Evolutionary conservation across 805 yeast genomes (phyloP), one percentile per base, ranked within the genome.

Genomic region (Torulaspora franciscae): DNA sequence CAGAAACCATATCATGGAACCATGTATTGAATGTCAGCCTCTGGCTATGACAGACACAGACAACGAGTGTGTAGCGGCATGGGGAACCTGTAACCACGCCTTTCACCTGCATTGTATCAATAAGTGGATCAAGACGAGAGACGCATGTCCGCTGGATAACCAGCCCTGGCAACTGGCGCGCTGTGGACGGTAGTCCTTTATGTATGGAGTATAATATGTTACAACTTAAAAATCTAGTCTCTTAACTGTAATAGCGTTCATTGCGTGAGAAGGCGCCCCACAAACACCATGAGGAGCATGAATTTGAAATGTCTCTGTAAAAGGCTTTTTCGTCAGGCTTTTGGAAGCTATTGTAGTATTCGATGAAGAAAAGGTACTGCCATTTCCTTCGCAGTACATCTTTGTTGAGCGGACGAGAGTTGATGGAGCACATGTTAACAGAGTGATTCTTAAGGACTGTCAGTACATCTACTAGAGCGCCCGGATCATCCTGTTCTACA

Each of bases 21-120:
- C 93, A 13, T 93, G 99, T 65, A 85, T 93, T 53, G 98, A 90
- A 65, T 93, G 99, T 64, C 96, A 88, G 65, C 95, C 95, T 23
- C 81, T 82, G 60, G 80, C 69, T 3, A 79, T 79, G 64, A 77
- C 79, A 29, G 72, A 71, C 13, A 68, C 80, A 13, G 74, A 75
- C 29, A 83, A 79, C 33, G 89, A 83, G 55, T 93, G 99, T 70
- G 81, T 85, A 34, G 93, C 96, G 7, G 98, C 97, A 3, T 89
- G 97, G 90, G 99, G 99, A 38, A 77, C 79, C 37, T 93, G 99
- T 69, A 90, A 88, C 57, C 99, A 93, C 64, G 96, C 96, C n/a
- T 93, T 93, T 77, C 99, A 93, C 64, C 73, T 89, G 68, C 99
- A 93, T 69, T 93, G 99, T 68, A 93, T 93, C 55, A 80, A 88